Evolutionary conservation across 2,329 filamentous ascomycete genomes (phyloP).

Genomic region (Diaporthe capsici): DNA sequence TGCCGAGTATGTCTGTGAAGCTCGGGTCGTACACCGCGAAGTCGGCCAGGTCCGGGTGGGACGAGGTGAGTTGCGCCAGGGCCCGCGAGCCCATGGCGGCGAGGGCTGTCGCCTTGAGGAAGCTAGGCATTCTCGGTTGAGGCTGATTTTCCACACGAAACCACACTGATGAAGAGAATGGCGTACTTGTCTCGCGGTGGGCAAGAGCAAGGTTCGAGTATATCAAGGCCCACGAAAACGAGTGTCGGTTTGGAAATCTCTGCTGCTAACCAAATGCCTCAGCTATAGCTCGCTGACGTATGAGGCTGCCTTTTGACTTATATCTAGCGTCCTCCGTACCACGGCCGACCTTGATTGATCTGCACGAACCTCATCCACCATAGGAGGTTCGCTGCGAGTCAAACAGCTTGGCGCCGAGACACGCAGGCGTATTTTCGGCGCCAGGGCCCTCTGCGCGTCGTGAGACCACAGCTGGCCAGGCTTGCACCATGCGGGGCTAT

Average conservation of each 20-base stretch:
- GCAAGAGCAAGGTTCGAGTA: constrained; percentile 10
- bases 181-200: constrained; percentile 1
- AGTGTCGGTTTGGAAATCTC: not conserved
- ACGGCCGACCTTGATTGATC: not conserved
- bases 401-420: constrained; percentile 27
- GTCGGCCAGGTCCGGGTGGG: constrained; percentile 39
- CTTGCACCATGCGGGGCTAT: constrained; percentile 13
- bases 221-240: not conserved
- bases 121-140: constrained; percentile 1
- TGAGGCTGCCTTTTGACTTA: not conserved
- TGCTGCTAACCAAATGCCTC: not conserved
- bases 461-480: not conserved
- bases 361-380: constrained; percentile 4
- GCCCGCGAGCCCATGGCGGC: constrained; percentile 26
- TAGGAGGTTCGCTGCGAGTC: constrained; percentile 18
- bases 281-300: not conserved
- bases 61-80: constrained; percentile 14
- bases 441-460: not conserved
- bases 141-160: not conserved
- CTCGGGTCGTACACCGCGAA: constrained; percentile 33
- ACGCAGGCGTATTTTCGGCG: constrained; percentile 5
- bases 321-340: not conserved
- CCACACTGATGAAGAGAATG: not conserved
- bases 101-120: constrained; percentile 10
- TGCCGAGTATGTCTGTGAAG: constrained; percentile 36